Evolutionary conservation across 139 green algal species (phyloP).

Genomic region (Chlamydomonas schloesseri): DNA sequence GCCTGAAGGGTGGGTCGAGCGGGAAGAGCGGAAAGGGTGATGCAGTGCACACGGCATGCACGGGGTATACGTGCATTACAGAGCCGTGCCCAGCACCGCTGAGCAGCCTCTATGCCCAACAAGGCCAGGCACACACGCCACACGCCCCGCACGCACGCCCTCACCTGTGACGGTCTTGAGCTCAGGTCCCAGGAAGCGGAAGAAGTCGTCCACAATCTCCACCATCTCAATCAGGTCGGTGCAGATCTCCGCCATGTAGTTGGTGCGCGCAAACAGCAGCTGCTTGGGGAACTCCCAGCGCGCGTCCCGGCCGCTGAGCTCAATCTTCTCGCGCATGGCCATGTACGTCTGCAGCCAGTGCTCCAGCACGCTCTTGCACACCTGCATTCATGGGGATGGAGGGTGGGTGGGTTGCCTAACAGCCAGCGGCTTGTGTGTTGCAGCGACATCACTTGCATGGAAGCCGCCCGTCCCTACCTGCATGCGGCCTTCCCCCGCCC

Average conservation of each 20-base stretch:
- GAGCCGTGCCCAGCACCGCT: too few relatives aligned
- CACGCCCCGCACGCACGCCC: background rate
- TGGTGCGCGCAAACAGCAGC: conserved; percentile 89
- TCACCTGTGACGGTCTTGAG: conserved; percentile 92
- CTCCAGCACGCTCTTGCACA: conserved; percentile 70
- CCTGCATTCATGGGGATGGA: conserved; percentile 7
- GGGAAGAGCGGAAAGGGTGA: too few relatives aligned
- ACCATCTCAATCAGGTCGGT: conserved; percentile 86
- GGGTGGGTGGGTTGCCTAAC: too few relatives aligned
- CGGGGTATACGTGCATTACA: too few relatives aligned
- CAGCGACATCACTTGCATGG: too few relatives aligned
- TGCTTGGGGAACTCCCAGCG: conserved; percentile 94
- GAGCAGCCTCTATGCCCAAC: too few relatives aligned
- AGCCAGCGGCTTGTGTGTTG: too few relatives aligned
- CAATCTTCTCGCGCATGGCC: conserved; percentile 89
- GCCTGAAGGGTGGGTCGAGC: too few relatives aligned
- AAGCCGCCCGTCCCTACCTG: too few relatives aligned
- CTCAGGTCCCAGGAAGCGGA: conserved; percentile 93
- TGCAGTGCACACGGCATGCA: too few relatives aligned
- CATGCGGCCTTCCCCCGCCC: too few relatives aligned
- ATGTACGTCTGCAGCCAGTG: conserved; percentile 87
- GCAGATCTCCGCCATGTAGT: conserved; percentile 90
- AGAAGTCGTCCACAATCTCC: conserved; percentile 89
- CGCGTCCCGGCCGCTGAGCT: conserved; percentile 82
- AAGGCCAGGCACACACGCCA: background rate